Evolutionary conservation across 208 protist genomes (phyloP), one percentile per base, ranked within the genome.

Genomic region (Borovskyia barvae): DNA sequence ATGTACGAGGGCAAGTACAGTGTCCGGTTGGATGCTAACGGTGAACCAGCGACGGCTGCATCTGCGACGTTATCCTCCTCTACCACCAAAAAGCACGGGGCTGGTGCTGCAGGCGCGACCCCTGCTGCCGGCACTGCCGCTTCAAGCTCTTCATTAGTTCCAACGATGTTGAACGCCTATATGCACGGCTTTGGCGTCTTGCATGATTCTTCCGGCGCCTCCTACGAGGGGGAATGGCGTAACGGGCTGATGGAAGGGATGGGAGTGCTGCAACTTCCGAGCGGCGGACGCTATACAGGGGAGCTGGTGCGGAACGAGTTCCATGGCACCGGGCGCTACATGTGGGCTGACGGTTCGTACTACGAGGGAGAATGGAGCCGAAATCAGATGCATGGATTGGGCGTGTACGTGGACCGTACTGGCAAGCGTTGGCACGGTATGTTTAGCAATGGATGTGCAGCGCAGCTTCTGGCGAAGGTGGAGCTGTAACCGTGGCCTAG

Each of bases 341-440:
- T 63, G 28, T 97, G 90, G 88, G 72, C 87, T 15, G 89, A 97
- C 60, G 87, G 90, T 12, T 90, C 87, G 17, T 77, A 60, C 35
- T 97, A 96, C 52, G 82, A 90, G 24, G 93, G 93, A 2, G 43
- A 87, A 41, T 96, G 90, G 87, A 54, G 70, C 35, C 76, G 81
- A 15, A 80, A 87, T 29, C 72, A 76, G 47, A 94, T 95, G 80
- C 82, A 97, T 47, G 91, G 91, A 7, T 28, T 61, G n/a, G 93
- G 93, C 0, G 72, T 82, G 2, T 97, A 92, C 45, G 72, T 82
- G 28, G 87, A 95, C 61, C 45, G 30, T 22, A 55, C 68, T 2
- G 86, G 87, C 2, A 69, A 73, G 22, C 80, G 85, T n/a, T 97
- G 87, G 82, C 59, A 75, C 35, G 91, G 91, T 12, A 75, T 67